Evolutionary conservation across 2,329 filamentous ascomycete genomes (phyloP).

Genomic region (Myriosclerotinia scirpicola): DNA sequence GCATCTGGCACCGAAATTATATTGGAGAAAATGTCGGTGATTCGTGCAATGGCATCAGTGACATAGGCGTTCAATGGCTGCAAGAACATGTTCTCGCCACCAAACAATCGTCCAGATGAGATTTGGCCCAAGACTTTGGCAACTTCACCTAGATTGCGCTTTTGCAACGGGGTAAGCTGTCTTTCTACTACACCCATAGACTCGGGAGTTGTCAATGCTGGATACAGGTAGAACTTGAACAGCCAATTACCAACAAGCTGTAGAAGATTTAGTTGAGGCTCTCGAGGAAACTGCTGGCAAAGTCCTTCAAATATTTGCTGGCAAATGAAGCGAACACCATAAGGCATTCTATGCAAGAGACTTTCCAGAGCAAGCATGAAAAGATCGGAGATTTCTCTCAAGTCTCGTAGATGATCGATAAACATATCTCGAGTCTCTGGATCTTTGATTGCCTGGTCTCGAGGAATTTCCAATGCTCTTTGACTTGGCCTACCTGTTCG

Average conservation of each 20-base stretch:
- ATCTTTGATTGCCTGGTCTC: slow-evolving; percentile 94
- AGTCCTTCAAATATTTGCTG: slow-evolving; percentile 82
- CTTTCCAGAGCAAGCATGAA: slow-evolving; percentile 83
- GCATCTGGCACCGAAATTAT: slow-evolving; percentile 83
- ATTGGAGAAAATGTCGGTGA: slow-evolving; percentile 72
- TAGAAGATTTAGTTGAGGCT: slow-evolving; percentile 73
- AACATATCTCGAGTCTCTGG: slow-evolving; percentile 89
- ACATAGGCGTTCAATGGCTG: slow-evolving; percentile 94
- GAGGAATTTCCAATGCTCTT: slow-evolving; percentile 78
- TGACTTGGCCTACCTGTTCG: slow-evolving; percentile 82
- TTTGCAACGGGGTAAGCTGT: slow-evolving; percentile 84
- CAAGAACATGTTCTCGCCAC: slow-evolving; percentile 91
- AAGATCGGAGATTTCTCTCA: slow-evolving; percentile 91
- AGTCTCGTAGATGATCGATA: slow-evolving; percentile 89
- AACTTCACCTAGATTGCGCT: slow-evolving; percentile 87
- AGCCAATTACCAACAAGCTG: slow-evolving; percentile 88
- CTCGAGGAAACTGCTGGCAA: slow-evolving; percentile 73
- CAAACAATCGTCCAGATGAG: slow-evolving; percentile 84
- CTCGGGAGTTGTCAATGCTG: slow-evolving; percentile 84
- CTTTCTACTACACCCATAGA: slow-evolving; percentile 91
- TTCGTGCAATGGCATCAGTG: slow-evolving; percentile 76
- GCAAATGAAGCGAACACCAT: slow-evolving; percentile 84
- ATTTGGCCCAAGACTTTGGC: slow-evolving; percentile 90
- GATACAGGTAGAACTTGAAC: slow-evolving; percentile 91
- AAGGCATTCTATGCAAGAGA: slow-evolving; percentile 83